Percentiles rank a stretch among this genome's conserved stretches.
These are phyloP conservation scores for Trichoderma aggressivum DNA, from an alignment of 2,329 filamentous ascomycete genomes.

Conservation along the genomic window DNA sequence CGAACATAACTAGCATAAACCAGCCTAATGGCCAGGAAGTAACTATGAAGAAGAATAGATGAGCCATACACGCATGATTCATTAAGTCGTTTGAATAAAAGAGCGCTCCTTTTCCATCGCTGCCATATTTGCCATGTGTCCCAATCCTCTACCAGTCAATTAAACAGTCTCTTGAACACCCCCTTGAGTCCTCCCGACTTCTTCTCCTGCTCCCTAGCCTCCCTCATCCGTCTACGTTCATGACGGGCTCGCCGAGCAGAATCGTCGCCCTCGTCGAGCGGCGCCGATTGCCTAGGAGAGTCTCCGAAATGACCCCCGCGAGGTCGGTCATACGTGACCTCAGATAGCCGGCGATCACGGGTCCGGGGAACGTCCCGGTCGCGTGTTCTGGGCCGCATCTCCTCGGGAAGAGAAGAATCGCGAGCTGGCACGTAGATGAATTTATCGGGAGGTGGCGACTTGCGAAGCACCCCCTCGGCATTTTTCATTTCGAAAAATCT, in stretches of 20 bases:
- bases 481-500: constrained; percentile 43
- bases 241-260: constrained; percentile 35
- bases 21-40: constrained; percentile 13
- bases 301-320: constrained; percentile 22
- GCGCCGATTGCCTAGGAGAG: constrained; percentile 23
- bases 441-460: constrained; percentile 21
- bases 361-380: constrained; percentile 5
- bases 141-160: constrained; percentile 18
- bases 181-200: constrained; percentile 36
- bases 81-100: constrained; percentile 18
- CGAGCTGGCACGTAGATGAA: constrained; percentile 1
- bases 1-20: constrained; percentile 16
- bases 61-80: constrained; percentile 19
- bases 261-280: constrained; percentile 29
- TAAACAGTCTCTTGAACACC: constrained; percentile 39
- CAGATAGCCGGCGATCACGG: constrained; percentile 22
- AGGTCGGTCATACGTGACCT: constrained; percentile 8
- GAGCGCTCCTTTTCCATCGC: constrained; percentile 3
- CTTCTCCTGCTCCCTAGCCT: constrained; percentile 27
- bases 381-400: not conserved
- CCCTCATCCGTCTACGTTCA: constrained; percentile 33
- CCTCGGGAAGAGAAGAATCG: constrained; percentile 16
- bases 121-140: not conserved
- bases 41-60: constrained; percentile 14
- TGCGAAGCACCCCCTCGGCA: constrained; percentile 33